These are phyloP conservation scores for Jackrogersella minutella DNA, from an alignment of 495 filamentous ascomycete species.

Conservation along the genomic window DNA sequence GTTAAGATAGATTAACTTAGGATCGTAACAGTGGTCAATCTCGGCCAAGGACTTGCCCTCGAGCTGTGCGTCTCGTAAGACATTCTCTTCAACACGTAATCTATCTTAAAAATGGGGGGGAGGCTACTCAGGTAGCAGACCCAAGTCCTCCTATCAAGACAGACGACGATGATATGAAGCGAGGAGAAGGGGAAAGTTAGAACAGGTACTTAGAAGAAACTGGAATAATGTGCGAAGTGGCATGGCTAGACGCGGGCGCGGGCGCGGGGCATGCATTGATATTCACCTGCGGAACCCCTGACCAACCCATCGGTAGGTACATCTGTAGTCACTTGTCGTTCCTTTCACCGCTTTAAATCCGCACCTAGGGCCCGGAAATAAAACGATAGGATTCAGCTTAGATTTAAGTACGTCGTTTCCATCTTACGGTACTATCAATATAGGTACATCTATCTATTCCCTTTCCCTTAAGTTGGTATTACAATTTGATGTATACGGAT, in stretches of 20 bases:
- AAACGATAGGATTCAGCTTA: neutral
- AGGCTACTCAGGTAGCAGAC: neutral
- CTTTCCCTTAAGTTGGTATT: neutral
- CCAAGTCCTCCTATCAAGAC: neutral
- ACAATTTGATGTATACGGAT: neutral
- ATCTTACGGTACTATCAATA: neutral
- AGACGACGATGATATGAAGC: constrained; percentile 1
- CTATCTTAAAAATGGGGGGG: neutral
- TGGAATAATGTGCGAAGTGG: neutral
- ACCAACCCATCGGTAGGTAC: too few relatives aligned
- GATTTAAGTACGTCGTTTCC: too few relatives aligned
- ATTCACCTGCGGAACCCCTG: neutral
- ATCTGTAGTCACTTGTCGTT: neutral
- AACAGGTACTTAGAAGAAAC: too few relatives aligned
- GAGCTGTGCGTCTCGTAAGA: neutral
- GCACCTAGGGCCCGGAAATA: neutral
- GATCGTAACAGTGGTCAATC: constrained; percentile 2
- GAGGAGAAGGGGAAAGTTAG: too few relatives aligned
- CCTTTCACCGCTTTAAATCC: constrained; percentile 13
- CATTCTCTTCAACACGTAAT: neutral
- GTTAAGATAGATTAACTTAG: neutral
- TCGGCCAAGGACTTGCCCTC: neutral
- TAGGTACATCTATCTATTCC: neutral
- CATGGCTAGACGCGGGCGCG: constrained; percentile 26
- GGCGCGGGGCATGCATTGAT: too few relatives aligned